Conservation (phyloP, 345 rosid species). For the Ceriops zippeliana region DNA sequence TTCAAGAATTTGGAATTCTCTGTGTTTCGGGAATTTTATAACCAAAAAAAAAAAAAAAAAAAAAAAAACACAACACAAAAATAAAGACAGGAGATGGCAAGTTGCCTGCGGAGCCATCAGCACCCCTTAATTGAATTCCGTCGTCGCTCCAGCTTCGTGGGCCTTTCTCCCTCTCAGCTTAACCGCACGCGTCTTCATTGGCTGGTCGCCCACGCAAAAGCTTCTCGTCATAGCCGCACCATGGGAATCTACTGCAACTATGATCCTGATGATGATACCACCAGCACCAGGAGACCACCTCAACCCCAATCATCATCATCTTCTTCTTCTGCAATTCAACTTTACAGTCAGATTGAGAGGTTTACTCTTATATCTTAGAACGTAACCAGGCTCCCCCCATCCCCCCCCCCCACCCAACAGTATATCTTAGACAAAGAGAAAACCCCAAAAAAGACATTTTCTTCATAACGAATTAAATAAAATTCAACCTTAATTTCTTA, state of each 20-base stretch:
- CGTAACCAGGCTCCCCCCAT: too few species aligned
- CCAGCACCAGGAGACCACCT: constrained; percentile 32
- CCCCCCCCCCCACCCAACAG: too few species aligned
- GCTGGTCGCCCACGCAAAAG: background rate
- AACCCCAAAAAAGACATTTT: too few species aligned
- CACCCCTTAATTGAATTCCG: background rate
- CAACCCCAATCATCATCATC: constrained; percentile 18
- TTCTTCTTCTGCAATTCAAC: constrained; percentile 54
- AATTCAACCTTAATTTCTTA: background rate
- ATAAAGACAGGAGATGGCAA: constrained; percentile 11
- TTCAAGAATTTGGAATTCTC: too few species aligned
- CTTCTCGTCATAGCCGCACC: constrained; percentile 7
- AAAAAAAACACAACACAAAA: too few species aligned
- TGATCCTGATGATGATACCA: constrained; percentile 35
- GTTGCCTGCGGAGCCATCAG: constrained; percentile 18
- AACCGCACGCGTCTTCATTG: constrained; percentile 8
- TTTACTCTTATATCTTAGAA: constrained; percentile 13
- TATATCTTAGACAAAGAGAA: too few species aligned
- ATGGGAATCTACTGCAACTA: constrained; percentile 35
- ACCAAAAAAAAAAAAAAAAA: too few species aligned
- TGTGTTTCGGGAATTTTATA: too few species aligned
- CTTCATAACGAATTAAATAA: too few species aligned
- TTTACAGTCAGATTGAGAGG: constrained; percentile 92
- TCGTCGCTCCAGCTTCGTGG: background rate
- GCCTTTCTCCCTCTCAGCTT: background rate